Percentiles rank a stretch among this genome's conserved stretches.
Evolutionary conservation across 1,139 yeast genomes (phyloP).

Genomic region (Blastobotrys apis): DNA sequence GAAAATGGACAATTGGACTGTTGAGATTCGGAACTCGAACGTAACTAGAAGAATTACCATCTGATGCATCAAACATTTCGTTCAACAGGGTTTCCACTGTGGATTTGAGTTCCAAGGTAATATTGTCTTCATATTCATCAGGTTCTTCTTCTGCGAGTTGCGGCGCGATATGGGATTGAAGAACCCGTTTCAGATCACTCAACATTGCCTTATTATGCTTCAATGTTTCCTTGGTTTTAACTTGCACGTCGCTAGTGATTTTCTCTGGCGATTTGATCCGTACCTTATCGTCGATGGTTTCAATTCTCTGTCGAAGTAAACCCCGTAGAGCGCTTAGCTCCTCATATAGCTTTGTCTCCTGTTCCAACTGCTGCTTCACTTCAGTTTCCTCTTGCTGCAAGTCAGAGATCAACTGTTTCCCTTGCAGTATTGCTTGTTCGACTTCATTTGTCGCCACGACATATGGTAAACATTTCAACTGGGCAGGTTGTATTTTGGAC

Average conservation of each 20-base stretch:
- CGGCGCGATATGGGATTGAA: constrained; percentile 18
- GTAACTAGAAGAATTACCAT: constrained; percentile 16
- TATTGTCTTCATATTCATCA: no score
- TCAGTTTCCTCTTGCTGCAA: constrained; percentile 14
- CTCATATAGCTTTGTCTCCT: constrained; percentile 16
- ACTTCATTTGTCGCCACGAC: constrained; percentile 17
- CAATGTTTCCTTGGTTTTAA: constrained; percentile 5
- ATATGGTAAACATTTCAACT: constrained; percentile 17
- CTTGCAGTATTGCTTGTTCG: constrained; percentile 15
- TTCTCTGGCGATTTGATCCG: constrained; percentile 14
- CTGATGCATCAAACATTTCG: constrained; percentile 20
- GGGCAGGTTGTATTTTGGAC: background rate
- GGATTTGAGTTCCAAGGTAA: constrained; percentile 13
- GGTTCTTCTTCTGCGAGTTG: background rate
- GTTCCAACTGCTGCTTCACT: constrained; percentile 4
- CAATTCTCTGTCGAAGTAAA: constrained; percentile 5
- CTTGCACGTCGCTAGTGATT: constrained; percentile 12
- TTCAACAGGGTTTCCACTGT: constrained; percentile 21
- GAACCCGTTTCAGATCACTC: constrained; percentile 15
- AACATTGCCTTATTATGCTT: constrained; percentile 10
- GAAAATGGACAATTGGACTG: constrained; percentile 19
- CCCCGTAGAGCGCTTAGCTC: constrained; percentile 13
- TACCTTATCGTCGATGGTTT: constrained; percentile 2
- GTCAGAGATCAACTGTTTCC: constrained; percentile 11
- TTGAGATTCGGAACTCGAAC: constrained; percentile 15